Conservation (phyloP, 164 flowering plant species). For the Euptelea pleiosperma region DNA sequence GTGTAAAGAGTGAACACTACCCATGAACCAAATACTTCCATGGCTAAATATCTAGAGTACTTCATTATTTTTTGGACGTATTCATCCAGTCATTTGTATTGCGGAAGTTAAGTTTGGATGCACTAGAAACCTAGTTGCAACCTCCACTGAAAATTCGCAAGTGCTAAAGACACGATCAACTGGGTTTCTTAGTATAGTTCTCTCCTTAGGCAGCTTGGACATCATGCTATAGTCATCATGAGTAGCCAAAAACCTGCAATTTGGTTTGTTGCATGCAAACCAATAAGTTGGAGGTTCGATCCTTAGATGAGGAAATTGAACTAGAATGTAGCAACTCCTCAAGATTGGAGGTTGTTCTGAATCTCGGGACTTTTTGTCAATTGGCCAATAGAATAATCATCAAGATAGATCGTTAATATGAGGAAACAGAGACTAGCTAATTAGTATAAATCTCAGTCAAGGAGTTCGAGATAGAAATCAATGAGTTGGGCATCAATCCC, state of each 20-base stretch:
- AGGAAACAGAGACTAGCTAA: too few species aligned
- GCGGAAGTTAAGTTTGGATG: conserved; percentile 87
- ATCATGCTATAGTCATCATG: conserved; percentile 97
- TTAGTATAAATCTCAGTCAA: too few species aligned
- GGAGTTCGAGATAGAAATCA: too few species aligned
- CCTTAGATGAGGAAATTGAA: neutral
- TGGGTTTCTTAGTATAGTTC: conserved; percentile 82
- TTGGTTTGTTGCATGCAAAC: conserved; percentile 57
- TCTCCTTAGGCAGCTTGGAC: conserved; percentile 76
- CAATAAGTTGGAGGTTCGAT: too few species aligned
- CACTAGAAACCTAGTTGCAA: conserved; percentile 89
- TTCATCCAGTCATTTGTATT: conserved; percentile 43
- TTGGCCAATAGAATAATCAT: too few species aligned
- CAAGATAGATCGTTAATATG: too few species aligned
- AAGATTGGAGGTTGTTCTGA: too few species aligned
- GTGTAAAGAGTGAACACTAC: too few species aligned
- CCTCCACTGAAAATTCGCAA: conserved; percentile 92
- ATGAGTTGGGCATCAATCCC: too few species aligned
- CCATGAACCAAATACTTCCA: conserved; percentile 99
- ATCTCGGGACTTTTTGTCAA: too few species aligned
- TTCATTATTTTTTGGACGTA: conserved; percentile 47
- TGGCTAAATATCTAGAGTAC: conserved; percentile 97
- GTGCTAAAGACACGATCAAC: conserved; percentile 93
- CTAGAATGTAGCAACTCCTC: too few species aligned
- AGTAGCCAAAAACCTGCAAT: conserved; percentile 78